phyloP scores from a whole-genome alignment of 306 rosid species.

The Calophaca sinica region DNA sequence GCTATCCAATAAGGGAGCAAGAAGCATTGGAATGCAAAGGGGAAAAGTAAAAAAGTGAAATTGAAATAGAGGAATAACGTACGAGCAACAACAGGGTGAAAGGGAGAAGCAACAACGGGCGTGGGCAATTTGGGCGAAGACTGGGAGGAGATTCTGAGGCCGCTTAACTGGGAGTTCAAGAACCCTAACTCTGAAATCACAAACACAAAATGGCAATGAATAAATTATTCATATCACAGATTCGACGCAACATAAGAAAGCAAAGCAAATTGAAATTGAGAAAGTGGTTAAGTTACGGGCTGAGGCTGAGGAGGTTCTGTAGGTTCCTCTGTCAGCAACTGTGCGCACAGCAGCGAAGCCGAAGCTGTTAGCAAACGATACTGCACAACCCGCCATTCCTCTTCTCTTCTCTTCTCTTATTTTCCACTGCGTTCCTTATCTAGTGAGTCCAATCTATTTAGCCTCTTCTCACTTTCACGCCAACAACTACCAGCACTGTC shows the following conservation, averaged over 20 bases:
- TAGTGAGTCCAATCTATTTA: too few relatives aligned
- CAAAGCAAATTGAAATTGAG: not conserved
- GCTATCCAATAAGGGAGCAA: too few relatives aligned
- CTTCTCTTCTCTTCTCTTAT: not conserved
- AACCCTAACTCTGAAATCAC: constrained; percentile 60
- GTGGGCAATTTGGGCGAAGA: constrained; percentile 39
- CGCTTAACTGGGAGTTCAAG: constrained; percentile 69
- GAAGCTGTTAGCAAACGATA: constrained; percentile 31
- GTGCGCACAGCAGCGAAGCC: not conserved
- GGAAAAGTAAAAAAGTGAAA: not conserved
- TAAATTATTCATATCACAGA: not conserved
- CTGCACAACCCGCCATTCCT: constrained; percentile 17
- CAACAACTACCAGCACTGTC: not conserved
- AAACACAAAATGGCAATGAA: not conserved
- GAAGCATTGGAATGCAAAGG: not conserved
- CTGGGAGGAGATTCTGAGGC: constrained; percentile 66
- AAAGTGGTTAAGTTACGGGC: not conserved
- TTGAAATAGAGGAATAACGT: constrained; percentile 18
- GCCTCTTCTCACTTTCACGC: not conserved
- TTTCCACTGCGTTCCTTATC: not conserved
- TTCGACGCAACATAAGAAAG: not conserved
- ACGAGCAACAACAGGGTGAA: constrained; percentile 71
- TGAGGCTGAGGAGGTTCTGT: constrained; percentile 7
- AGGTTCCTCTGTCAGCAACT: not conserved
- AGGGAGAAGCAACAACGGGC: constrained; percentile 43